phyloP scores from a whole-genome alignment of 73 alveolate species.

The Paramecium biaurelia region DNA sequence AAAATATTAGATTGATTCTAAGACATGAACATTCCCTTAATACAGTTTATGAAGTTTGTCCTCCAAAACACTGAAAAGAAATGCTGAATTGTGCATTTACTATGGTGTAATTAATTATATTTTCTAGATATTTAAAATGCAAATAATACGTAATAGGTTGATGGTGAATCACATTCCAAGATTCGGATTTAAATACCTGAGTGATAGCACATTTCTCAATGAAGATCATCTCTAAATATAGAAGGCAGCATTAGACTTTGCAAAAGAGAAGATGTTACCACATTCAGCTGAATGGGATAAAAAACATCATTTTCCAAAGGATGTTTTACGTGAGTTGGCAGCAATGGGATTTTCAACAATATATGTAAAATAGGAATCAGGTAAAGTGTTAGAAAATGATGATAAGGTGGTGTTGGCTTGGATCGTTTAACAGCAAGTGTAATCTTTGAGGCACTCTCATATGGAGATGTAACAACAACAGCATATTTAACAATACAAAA shows the following conservation, averaged over 20 bases:
- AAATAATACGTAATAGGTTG: conserved; percentile 1
- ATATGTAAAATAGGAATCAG: conserved; percentile 66
- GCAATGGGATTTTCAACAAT: conserved; percentile 83
- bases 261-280: conserved; percentile 73
- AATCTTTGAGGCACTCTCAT: conserved; percentile 79
- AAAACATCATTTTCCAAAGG: conserved; percentile 78
- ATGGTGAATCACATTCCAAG: neutral
- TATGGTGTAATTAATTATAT: neutral
- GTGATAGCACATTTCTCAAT: conserved; percentile 33
- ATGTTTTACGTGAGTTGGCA: conserved; percentile 74
- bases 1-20: neutral
- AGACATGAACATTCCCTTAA: neutral
- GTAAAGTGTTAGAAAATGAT: neutral
- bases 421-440: conserved; percentile 82
- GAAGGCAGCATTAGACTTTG: conserved; percentile 77
- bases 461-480: conserved; percentile 80
- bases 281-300: conserved; percentile 88
- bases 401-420: conserved; percentile 80
- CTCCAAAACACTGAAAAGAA: neutral
- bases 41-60: neutral
- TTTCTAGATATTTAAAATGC: neutral
- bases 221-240: conserved; percentile 74
- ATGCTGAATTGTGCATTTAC: neutral
- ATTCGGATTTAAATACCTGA: conserved; percentile 36
- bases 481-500: conserved; percentile 82